Evolutionary conservation across 1,284 basidiomycete species (phyloP).

Genomic region (Fomitiporia mediterranea): DNA sequence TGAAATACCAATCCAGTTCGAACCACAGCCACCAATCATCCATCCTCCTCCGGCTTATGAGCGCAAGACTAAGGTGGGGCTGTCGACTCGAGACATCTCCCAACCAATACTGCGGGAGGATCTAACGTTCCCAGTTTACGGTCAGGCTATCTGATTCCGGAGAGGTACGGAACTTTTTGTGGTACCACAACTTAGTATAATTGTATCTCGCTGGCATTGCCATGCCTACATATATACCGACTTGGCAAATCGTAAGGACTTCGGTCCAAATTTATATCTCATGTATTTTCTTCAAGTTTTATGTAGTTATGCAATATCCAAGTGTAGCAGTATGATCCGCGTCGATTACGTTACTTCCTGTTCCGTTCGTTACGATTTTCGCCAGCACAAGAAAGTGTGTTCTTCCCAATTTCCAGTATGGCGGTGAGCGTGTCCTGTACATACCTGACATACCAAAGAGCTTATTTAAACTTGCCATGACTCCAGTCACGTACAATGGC

Average conservation of each 20-base stretch:
- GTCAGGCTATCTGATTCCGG: neutral
- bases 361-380: neutral
- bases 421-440: slow-evolving; percentile 12
- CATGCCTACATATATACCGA: too few species aligned
- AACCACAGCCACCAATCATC: neutral
- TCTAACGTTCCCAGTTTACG: slow-evolving; percentile 9
- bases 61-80: neutral
- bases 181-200: neutral
- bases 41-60: neutral
- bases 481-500: slow-evolving; percentile 15
- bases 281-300: too few species aligned
- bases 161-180: neutral
- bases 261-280: too few species aligned
- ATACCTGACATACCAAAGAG: too few species aligned
- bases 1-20: neutral
- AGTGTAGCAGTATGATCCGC: neutral
- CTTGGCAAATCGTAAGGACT: too few species aligned
- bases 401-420: slow-evolving; percentile 1
- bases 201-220: neutral
- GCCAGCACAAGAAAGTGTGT: neutral
- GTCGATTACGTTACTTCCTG: neutral
- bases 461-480: too few species aligned
- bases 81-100: slow-evolving; percentile 15
- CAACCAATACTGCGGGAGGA: slow-evolving; percentile 14
- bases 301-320: neutral